These are phyloP conservation scores for Populus ilicifolia DNA, from an alignment of 345 rosid genomes.

Conservation along the genomic window DNA sequence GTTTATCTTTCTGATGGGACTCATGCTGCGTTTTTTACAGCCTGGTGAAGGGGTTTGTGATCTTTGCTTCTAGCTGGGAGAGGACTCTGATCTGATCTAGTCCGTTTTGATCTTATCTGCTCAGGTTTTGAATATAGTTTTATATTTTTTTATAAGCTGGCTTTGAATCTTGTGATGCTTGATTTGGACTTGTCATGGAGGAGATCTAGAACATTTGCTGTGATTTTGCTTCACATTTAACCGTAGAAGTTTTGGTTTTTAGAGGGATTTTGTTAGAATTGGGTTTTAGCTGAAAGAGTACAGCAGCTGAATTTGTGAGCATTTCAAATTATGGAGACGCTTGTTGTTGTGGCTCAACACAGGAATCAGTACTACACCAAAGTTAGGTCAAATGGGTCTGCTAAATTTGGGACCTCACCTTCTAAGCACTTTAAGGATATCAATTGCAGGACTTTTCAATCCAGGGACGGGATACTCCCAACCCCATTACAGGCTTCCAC, in stretches of 20 bases:
- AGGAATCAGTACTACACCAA: slow-evolving; percentile 51
- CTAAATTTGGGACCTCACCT: slow-evolving; percentile 47
- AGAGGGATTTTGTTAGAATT: slow-evolving; percentile 14
- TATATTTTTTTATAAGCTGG: slow-evolving; percentile 11
- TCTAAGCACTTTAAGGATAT: slow-evolving; percentile 54
- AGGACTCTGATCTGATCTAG: slow-evolving; percentile 3
- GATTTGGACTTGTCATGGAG: slow-evolving; percentile 34
- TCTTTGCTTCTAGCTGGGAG: slow-evolving; percentile 9
- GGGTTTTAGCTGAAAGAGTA: neutral
- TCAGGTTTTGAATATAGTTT: slow-evolving; percentile 21
- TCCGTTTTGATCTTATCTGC: slow-evolving; percentile 4
- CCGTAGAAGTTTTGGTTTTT: slow-evolving; percentile 21
- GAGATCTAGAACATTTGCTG: slow-evolving; percentile 16
- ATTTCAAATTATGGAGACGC: slow-evolving; percentile 66
- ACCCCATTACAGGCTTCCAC: slow-evolving; percentile 41
- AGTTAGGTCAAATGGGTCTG: slow-evolving; percentile 40
- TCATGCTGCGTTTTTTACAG: slow-evolving; percentile 10
- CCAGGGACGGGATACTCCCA: slow-evolving; percentile 72
- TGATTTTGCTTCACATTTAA: neutral
- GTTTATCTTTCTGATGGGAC: slow-evolving; percentile 8
- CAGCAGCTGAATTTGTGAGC: slow-evolving; percentile 11
- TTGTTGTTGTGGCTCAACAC: slow-evolving; percentile 63
- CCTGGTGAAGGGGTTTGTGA: slow-evolving; percentile 9
- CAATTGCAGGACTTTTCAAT: slow-evolving; percentile 71
- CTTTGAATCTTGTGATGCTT: slow-evolving; percentile 19